Conservation (phyloP, 1,284 basidiomycete species). For the Sporisorium iseilematis-ciliati region DNA sequence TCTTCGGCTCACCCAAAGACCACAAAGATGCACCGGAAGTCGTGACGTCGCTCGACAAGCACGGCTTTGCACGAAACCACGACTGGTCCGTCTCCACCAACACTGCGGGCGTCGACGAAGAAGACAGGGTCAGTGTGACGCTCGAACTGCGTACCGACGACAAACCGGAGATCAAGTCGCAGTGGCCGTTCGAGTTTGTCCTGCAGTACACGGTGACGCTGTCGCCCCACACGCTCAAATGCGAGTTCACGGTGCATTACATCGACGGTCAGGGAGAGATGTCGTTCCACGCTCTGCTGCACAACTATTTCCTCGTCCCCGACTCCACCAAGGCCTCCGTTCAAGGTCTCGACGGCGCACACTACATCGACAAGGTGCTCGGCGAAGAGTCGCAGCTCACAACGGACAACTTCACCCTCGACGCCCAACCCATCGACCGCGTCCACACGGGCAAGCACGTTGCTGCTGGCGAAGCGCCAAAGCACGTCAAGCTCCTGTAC, state of each 20-base stretch:
- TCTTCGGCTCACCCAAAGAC: constrained; percentile 56
- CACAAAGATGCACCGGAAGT: constrained; percentile 44
- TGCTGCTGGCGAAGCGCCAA: constrained; percentile 16
- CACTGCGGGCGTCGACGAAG: constrained; percentile 26
- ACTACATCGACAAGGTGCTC: constrained; percentile 57
- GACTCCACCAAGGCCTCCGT: constrained; percentile 50
- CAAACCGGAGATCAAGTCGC: constrained; percentile 36
- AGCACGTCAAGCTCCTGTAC: constrained; percentile 46
- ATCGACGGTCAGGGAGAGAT: constrained; percentile 44
- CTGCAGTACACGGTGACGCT: constrained; percentile 55
- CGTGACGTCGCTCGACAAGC: constrained; percentile 40
- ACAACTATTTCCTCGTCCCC: constrained; percentile 68
- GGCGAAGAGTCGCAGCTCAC: constrained; percentile 28
- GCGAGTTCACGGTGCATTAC: constrained; percentile 64
- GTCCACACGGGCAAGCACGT: constrained; percentile 44
- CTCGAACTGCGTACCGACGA: constrained; percentile 43
- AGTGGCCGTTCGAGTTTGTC: constrained; percentile 42
- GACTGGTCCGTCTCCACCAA: constrained; percentile 47
- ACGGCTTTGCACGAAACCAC: constrained; percentile 58
- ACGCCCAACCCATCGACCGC: constrained; percentile 49
- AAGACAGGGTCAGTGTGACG: constrained; percentile 44
- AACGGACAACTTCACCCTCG: constrained; percentile 30
- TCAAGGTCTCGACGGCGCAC: constrained; percentile 46
- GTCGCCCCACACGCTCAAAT: constrained; percentile 49
- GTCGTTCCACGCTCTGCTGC: constrained; percentile 70